These are phyloP conservation scores for Ruellia speciosa DNA, from an alignment of 305 asterid species.

Conservation along the genomic window DNA sequence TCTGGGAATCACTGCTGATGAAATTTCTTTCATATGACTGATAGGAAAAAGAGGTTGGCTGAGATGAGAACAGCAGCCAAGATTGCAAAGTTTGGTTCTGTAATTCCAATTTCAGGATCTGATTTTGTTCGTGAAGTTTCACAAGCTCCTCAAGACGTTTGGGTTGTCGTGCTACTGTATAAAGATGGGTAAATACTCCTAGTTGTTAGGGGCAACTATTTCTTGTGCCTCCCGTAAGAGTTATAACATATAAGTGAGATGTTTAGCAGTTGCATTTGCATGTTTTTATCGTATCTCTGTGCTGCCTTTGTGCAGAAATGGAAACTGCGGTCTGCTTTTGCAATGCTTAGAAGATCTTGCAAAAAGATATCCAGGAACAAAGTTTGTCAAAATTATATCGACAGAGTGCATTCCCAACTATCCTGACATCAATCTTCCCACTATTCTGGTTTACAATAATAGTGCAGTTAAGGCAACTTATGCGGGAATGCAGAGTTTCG, in stretches of 20 bases:
- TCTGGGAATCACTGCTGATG: conserved; percentile 6
- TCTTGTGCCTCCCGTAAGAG: background rate
- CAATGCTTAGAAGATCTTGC: conserved; percentile 77
- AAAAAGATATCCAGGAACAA: conserved; percentile 71
- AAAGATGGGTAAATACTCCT: conserved; percentile 67
- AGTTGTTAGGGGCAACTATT: background rate
- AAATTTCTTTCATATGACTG: conserved; percentile 15
- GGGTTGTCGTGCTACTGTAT: conserved; percentile 82
- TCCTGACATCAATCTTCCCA: conserved; percentile 86
- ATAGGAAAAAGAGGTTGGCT: conserved; percentile 76
- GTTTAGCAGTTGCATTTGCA: background rate
- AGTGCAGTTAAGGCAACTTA: conserved; percentile 79
- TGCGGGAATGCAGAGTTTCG: conserved; percentile 66
- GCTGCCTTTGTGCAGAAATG: conserved; percentile 32
- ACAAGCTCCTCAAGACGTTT: conserved; percentile 82
- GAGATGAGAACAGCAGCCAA: conserved; percentile 79
- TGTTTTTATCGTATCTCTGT: background rate
- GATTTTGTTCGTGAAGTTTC: conserved; percentile 97
- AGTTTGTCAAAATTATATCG: conserved; percentile 80
- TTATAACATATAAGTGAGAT: conserved; percentile 7
- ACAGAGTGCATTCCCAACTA: conserved; percentile 94
- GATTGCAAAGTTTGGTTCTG: conserved; percentile 76
- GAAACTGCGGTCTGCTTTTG: conserved; percentile 69
- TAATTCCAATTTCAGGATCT: conserved; percentile 81
- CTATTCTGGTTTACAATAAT: conserved; percentile 72